Base-by-base conservation (phyloP, 768 basidiomycete genomes). In the Lepiota venenata region DNA sequence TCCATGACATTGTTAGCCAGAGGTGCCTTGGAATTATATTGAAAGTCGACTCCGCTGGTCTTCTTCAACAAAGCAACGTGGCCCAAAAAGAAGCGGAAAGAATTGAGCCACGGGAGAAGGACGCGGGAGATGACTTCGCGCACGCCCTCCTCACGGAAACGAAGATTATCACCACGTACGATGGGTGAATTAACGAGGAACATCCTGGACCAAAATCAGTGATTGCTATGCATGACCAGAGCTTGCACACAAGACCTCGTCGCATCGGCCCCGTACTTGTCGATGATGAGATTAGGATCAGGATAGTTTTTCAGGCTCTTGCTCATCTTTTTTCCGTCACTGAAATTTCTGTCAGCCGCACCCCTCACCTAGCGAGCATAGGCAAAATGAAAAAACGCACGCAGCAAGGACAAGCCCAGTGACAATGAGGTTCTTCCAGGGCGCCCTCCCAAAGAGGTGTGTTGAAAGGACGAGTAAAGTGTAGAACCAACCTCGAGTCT, bases 401-500 rank as follows among this genome's bases (percentile, higher is more conserved):
- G 87, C 87, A 43, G 96, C 97, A 47, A 99, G 85, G 32, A 99
- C 93, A 50, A 98, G 85, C 59, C 97, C 97, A 36, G 88, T 92
- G 42, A 94, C 93, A 58, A 98, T 97, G 63, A 99, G 73, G 69
- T 99, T 99, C 76, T 95, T 93, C 96, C 97, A 98, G 3, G 97
- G 96, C 2, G 97, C 96, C 52, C 71, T 84, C 42, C 87, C 88
- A 65, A 97, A 98, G 48, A 99, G 78, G 67, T 96, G 95, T 18
- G 94, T 97, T n/a, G 91, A 91, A 21, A 98, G 78, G 3, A 99
- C 94, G 39, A 99, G 83, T 12, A 99, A 73, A 2, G 97, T 98
- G 74, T 99, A 99, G 81, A 99, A 99, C 97, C 97, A 99, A 20
- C 97, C 97, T 62, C 97, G 85, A 22, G 96, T 98, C 72, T 99